phyloP scores from a whole-genome alignment of 495 filamentous ascomycete species.

The Penicillium chermesinum region DNA sequence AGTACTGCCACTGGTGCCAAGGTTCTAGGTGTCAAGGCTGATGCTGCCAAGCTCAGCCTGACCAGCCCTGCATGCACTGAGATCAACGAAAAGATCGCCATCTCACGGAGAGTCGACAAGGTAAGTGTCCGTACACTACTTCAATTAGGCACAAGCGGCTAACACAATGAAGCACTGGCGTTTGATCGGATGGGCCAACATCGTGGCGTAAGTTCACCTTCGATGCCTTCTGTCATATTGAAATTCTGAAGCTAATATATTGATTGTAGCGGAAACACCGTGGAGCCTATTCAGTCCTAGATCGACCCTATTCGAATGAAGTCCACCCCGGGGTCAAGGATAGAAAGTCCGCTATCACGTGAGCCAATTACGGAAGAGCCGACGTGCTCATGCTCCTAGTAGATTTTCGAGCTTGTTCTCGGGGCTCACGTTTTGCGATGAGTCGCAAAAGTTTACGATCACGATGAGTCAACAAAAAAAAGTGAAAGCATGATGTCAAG shows the following conservation, averaged over 20 bases:
- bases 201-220: conserved; percentile 57
- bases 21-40: conserved; percentile 92
- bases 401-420: conserved; percentile 8
- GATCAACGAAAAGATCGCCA: conserved; percentile 94
- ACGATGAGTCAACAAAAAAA: conserved; percentile 33
- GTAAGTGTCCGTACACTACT: neutral
- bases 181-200: conserved; percentile 95
- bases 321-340: conserved; percentile 11
- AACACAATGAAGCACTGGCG: conserved; percentile 64
- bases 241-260: conserved; percentile 16
- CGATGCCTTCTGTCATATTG: neutral
- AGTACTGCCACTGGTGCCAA: conserved; percentile 94
- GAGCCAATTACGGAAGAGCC: neutral
- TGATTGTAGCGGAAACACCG: conserved; percentile 43
- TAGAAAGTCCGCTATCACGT: neutral
- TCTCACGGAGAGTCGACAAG: conserved; percentile 95
- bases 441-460: conserved; percentile 27
- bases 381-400: conserved; percentile 2
- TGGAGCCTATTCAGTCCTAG: conserved; percentile 50
- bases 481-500: conserved; percentile 31
- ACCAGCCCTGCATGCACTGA: conserved; percentile 90
- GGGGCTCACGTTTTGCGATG: conserved; percentile 19
- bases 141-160: neutral
- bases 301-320: conserved; percentile 12
- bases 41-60: conserved; percentile 85